Conservation (phyloP, 2,329 filamentous ascomycete species). For the Pezicula radicicola region DNA sequence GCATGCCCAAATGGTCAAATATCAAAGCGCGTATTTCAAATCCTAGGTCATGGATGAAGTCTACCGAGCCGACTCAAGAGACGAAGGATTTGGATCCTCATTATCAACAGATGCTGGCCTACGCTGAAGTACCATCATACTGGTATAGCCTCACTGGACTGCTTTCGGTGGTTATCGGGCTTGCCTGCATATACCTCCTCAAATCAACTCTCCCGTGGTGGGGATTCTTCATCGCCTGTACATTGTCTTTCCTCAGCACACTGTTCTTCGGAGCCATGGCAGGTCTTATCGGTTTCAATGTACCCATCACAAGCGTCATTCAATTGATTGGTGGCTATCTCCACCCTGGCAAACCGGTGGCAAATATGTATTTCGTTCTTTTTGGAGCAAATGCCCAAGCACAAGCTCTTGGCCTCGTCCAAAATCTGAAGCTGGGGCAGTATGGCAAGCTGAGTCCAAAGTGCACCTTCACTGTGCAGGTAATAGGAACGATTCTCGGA, state of each 20-base stretch:
- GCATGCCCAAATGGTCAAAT: neutral
- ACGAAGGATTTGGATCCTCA: slow-evolving; percentile 36
- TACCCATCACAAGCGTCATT: slow-evolving; percentile 35
- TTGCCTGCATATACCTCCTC: slow-evolving; percentile 33
- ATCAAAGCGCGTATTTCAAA: neutral
- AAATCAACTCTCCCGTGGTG: slow-evolving; percentile 37
- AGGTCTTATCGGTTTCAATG: slow-evolving; percentile 37
- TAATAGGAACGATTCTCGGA: slow-evolving; percentile 36
- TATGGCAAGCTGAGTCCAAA: slow-evolving; percentile 33
- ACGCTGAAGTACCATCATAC: slow-evolving; percentile 37
- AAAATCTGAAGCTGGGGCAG: slow-evolving; percentile 33
- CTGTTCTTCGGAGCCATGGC: slow-evolving; percentile 37
- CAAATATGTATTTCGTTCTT: slow-evolving; percentile 38
- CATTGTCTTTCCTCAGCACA: slow-evolving; percentile 32
- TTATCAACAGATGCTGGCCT: slow-evolving; percentile 36
- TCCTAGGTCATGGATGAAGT: slow-evolving; percentile 10
- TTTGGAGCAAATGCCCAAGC: slow-evolving; percentile 27
- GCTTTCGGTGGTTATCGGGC: slow-evolving; percentile 24
- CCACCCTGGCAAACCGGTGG: slow-evolving; percentile 34
- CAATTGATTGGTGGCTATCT: slow-evolving; percentile 47
- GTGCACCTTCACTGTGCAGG: slow-evolving; percentile 39
- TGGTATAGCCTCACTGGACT: slow-evolving; percentile 31
- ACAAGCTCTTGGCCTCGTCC: slow-evolving; percentile 26
- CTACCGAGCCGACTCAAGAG: slow-evolving; percentile 18
- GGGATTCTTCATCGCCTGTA: slow-evolving; percentile 35